Conservation (phyloP, 2,329 filamentous ascomycete species). For the Colletotrichum lini region DNA sequence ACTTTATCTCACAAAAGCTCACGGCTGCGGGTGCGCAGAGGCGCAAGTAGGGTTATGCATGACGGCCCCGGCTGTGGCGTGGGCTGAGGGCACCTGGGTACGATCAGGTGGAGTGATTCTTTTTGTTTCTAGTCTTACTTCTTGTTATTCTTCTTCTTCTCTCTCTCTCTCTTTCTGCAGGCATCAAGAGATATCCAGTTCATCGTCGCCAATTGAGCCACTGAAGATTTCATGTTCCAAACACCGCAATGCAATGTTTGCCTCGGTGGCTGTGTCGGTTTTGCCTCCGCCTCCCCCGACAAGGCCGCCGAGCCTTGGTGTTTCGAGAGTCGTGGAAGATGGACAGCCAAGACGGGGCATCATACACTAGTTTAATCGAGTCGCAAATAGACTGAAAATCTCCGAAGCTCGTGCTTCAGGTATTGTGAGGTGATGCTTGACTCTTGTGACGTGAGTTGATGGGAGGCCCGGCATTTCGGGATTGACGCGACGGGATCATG, state of each 20-base stretch:
- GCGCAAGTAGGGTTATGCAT: conserved; percentile 32
- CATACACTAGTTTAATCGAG: conserved; percentile 28
- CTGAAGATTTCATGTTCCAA: neutral
- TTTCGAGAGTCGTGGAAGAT: neutral
- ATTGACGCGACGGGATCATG: neutral
- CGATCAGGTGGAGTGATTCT: neutral
- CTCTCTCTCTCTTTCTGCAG: conserved; percentile 7
- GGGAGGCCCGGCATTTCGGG: conserved; percentile 1
- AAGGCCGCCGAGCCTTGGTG: neutral
- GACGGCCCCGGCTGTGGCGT: neutral
- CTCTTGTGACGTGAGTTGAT: conserved; percentile 21
- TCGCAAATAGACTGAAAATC: conserved; percentile 7
- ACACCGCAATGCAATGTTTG: neutral
- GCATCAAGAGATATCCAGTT: conserved; percentile 20
- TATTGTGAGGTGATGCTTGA: neutral
- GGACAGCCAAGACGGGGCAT: conserved; percentile 2
- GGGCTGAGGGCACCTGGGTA: neutral
- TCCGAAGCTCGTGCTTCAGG: conserved; percentile 15
- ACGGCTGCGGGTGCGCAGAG: conserved; percentile 35
- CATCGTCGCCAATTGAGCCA: neutral
- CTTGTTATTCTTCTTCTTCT: neutral
- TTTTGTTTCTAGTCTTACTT: conserved; percentile 1
- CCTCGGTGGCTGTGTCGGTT: neutral
- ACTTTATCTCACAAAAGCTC: conserved; percentile 47
- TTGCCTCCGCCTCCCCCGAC: too few relatives aligned